These are phyloP conservation scores for Cytospora mali DNA, from an alignment of 2,329 filamentous ascomycete genomes.

Conservation along the genomic window DNA sequence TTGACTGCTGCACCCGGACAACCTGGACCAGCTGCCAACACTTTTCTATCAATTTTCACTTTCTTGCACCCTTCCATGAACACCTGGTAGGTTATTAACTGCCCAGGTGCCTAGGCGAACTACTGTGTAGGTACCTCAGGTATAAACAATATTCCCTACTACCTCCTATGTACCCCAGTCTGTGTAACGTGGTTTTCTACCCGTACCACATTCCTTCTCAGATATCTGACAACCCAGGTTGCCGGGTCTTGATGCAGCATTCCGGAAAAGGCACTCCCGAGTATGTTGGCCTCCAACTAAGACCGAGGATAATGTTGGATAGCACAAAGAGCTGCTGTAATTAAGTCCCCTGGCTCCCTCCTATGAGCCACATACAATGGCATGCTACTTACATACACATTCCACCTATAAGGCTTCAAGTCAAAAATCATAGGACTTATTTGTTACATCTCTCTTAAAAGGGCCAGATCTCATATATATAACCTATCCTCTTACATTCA, in stretches of 20 bases:
- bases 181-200: neutral
- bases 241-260: slow-evolving; percentile 10
- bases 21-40: neutral
- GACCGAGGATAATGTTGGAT: neutral
- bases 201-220: neutral
- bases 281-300: neutral
- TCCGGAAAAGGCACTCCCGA: neutral
- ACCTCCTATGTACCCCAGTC: no score
- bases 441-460: neutral
- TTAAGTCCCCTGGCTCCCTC: neutral
- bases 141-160: neutral
- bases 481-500: neutral
- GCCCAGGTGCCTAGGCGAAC: neutral
- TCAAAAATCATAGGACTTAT: neutral
- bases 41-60: neutral
- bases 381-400: neutral
- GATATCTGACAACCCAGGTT: neutral
- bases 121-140: neutral
- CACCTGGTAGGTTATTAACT: no score
- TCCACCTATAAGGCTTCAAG: neutral
- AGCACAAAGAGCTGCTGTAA: neutral
- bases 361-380: no score
- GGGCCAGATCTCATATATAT: neutral
- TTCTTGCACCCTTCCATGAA: no score
- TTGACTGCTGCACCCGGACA: neutral